Evolutionary conservation across 225 moss, liverwort and hornwort genomes (phyloP).

Genomic region (Straminergon stramineum): DNA sequence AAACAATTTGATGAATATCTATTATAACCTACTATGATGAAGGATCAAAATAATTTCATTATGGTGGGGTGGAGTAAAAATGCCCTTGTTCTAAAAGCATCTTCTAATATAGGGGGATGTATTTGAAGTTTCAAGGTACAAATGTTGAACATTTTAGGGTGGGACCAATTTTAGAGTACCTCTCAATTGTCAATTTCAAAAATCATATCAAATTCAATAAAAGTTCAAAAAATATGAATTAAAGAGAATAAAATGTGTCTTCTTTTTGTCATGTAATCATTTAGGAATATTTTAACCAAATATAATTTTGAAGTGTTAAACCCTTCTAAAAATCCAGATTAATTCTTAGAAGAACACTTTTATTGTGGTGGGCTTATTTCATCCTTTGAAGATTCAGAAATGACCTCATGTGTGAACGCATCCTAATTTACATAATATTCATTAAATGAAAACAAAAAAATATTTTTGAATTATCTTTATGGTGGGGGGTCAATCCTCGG

Average conservation of each 20-base stretch:
- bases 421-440: no score
- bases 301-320: background rate
- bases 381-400: background rate
- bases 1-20: background rate
- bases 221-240: background rate
- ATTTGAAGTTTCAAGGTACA: background rate
- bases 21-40: background rate
- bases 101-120: rapidly evolving
- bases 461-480: background rate
- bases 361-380: background rate
- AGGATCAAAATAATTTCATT: background rate
- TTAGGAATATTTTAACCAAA: background rate
- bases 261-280: no score
- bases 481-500: background rate
- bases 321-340: rapidly evolving
- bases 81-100: no score
- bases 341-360: no score
- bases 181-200: background rate
- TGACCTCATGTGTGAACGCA: background rate
- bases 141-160: background rate
- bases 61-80: background rate
- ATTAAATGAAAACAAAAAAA: background rate
- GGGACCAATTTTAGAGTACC: background rate
- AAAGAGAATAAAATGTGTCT: background rate
- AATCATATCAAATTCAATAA: background rate